Evolutionary conservation across 2,329 filamentous ascomycete species (phyloP).

Genomic region (Bipolaris gigantea): DNA sequence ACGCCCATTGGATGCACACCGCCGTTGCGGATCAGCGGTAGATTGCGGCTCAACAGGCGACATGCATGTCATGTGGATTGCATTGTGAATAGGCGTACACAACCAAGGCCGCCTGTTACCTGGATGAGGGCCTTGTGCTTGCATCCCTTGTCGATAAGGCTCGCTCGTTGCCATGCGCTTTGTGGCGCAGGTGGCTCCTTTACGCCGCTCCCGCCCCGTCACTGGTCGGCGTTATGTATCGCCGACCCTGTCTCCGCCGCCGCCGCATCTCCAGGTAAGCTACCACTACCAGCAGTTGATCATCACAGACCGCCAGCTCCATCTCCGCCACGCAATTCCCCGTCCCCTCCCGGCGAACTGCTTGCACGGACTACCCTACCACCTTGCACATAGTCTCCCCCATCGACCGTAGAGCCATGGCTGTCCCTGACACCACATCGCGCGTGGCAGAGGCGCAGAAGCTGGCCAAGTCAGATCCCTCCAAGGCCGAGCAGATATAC

Average conservation of each 20-base stretch:
- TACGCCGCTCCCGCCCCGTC: neutral
- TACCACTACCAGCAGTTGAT: constrained; percentile 17
- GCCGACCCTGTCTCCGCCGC: constrained; percentile 13
- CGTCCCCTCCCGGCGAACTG: constrained; percentile 2
- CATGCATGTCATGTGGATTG: neutral
- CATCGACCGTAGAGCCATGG: constrained; percentile 30
- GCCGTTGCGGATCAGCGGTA: neutral
- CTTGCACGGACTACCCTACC: constrained; percentile 1
- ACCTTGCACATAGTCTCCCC: neutral
- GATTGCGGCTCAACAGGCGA: neutral
- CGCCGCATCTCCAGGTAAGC: constrained; percentile 14
- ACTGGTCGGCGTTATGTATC: constrained; percentile 9
- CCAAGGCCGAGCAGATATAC: constrained; percentile 84
- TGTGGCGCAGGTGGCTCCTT: constrained; percentile 1
- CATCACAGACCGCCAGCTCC: constrained; percentile 14
- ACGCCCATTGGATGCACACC: constrained; percentile 7
- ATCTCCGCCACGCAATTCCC: constrained; percentile 10
- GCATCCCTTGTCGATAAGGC: constrained; percentile 3
- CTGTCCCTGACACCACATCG: constrained; percentile 54
- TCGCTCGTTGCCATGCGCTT: constrained; percentile 12
- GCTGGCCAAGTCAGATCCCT: constrained; percentile 75
- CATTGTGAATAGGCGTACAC: neutral
- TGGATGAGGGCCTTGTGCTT: neutral
- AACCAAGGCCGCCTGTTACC: neutral
- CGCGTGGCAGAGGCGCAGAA: constrained; percentile 88